Percentiles rank a stretch among this genome's conserved stretches.
Conservation (phyloP, 495 filamentous ascomycete species). For the Zalerion maritima region DNA sequence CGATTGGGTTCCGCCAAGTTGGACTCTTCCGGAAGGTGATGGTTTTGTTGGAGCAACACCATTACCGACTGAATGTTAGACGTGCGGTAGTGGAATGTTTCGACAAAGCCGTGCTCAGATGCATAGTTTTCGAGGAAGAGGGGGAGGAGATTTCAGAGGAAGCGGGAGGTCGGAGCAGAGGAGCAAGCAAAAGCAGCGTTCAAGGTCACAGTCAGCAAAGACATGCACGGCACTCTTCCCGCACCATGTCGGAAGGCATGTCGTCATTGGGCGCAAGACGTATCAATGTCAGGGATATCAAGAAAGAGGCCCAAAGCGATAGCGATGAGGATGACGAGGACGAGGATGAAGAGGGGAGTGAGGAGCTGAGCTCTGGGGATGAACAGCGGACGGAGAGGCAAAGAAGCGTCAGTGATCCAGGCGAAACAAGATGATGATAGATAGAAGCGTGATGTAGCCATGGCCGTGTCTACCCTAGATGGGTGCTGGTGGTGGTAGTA, state of each 20-base stretch:
- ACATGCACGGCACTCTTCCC: too few species aligned
- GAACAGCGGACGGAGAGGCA: conserved; percentile 36
- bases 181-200: conserved; percentile 3
- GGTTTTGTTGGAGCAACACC: conserved; percentile 72
- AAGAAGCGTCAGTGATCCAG: conserved; percentile 34
- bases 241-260: too few species aligned
- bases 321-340: conserved; percentile 7
- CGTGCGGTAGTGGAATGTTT: conserved; percentile 87
- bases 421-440: conserved; percentile 5
- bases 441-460: too few species aligned
- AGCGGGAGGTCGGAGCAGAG: conserved; percentile 2
- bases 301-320: conserved; percentile 4
- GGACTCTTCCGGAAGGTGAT: conserved; percentile 73
- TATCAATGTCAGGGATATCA: too few species aligned
- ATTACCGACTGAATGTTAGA: conserved; percentile 70
- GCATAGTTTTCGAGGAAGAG: conserved; percentile 52
- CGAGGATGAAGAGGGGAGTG: conserved; percentile 7
- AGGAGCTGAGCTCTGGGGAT: conserved; percentile 23
- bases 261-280: too few species aligned
- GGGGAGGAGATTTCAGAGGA: conserved; percentile 7
- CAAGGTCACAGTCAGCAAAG: too few species aligned
- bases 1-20: conserved; percentile 57
- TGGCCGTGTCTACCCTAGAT: too few species aligned
- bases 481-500: too few species aligned
- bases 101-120: conserved; percentile 71